Evolutionary conservation across 768 basidiomycete species (phyloP), one percentile per base, ranked within the genome.

Genomic region (Chalciporus chontae): DNA sequence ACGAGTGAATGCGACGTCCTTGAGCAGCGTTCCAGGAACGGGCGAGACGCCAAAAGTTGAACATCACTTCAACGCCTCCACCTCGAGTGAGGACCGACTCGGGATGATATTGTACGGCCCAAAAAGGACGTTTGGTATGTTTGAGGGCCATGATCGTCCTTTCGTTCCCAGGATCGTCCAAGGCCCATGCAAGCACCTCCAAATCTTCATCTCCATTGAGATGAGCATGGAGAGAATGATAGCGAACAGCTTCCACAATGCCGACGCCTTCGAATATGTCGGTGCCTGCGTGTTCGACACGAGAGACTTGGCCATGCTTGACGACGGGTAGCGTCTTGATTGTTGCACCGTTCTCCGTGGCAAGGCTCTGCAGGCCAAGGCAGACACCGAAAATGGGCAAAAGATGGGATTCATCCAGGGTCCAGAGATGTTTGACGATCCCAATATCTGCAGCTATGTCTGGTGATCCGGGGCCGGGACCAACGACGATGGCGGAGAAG

Each of bases 51-150:
- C 87, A 91, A 62, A 91, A 91, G 64, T 90, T 92, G 18, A 65
- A 66, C 48, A 91, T 54, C 14, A 90, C 79, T 48, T 83, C 76
- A n/a, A 76, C 59, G 1, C 89, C 89, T 6, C 85, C 86, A 3
- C 77, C 79, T 38, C 73, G 70, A 2, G 89, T 92, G 56, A 85
- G 76, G 4, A 87, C 79, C 4, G 90, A 92, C 62, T 92, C 90
- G 6, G 90, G 90, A 63, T 93, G 90, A 63, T 92, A 93, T 61
- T 93, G 90, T 19, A 93, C 90, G 4, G 86, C 89, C 85, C 87
- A 92, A 60, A 90, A 88, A 4, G 90, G 90, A 52, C 74, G 77
- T 19, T 57, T 66, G 43, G 55, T 72, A 62, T 93, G 90, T 54
- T 75, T 77, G 23, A 78, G 69, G 36, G 83, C 88, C 90, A 93